Evolutionary conservation across 2,329 filamentous ascomycete species (phyloP).

Genomic region (Cordyceps pruinosa): DNA sequence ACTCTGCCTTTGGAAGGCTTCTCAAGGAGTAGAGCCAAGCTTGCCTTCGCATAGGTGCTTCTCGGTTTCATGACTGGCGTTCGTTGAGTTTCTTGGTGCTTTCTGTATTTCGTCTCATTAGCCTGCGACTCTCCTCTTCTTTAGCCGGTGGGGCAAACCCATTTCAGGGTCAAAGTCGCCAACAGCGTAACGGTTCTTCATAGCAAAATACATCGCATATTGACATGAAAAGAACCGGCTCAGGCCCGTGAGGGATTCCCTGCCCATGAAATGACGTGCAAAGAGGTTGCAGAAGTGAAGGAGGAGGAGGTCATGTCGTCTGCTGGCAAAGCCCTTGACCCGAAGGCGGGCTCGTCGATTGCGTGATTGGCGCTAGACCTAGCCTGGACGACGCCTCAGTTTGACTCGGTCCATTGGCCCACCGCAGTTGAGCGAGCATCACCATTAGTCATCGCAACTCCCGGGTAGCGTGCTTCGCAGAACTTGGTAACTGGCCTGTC

Average conservation of each 20-base stretch:
- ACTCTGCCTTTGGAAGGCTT: constrained; percentile 53
- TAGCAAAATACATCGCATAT: constrained; percentile 14
- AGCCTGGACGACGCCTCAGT: background rate
- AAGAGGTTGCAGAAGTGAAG: constrained; percentile 17
- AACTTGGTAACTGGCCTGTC: no score
- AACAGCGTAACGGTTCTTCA: constrained; percentile 4
- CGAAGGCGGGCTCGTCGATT: constrained; percentile 23
- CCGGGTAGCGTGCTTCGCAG: background rate
- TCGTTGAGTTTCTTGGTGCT: constrained; percentile 10
- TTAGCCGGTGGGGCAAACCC: constrained; percentile 7
- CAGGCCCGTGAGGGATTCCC: constrained; percentile 6
- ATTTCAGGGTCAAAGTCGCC: background rate
- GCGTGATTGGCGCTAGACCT: constrained; percentile 27
- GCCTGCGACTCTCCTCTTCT: constrained; percentile 2
- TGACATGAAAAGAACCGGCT: constrained; percentile 18
- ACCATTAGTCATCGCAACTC: constrained; percentile 6
- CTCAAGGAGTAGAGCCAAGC: constrained; percentile 29
- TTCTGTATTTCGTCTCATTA: constrained; percentile 11
- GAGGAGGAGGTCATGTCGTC: constrained; percentile 16
- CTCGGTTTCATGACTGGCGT: constrained; percentile 11
- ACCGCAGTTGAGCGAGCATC: background rate
- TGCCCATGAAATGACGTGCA: constrained; percentile 11
- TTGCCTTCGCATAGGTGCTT: constrained; percentile 5
- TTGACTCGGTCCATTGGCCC: background rate
- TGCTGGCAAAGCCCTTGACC: constrained; percentile 14